These are phyloP conservation scores for Xylaria venustula DNA, from an alignment of 495 filamentous ascomycete species.

Conservation along the genomic window DNA sequence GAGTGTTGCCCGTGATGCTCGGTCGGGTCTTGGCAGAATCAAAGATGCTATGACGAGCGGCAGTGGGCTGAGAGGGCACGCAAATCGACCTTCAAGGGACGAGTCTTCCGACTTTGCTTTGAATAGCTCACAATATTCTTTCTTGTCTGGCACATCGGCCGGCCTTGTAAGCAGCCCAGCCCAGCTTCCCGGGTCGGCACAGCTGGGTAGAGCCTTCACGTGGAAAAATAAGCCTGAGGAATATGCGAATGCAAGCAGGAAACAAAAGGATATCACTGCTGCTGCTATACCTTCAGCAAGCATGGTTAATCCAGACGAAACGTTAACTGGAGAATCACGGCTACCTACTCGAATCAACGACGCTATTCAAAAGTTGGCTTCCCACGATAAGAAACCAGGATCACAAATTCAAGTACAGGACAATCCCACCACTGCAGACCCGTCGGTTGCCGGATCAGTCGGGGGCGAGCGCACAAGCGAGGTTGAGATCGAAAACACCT, in stretches of 20 bases:
- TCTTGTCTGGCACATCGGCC: constrained; percentile 36
- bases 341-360: constrained; percentile 10
- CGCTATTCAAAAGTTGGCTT: constrained; percentile 11
- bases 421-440: constrained; percentile 22
- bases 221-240: constrained; percentile 58
- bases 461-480: constrained; percentile 48
- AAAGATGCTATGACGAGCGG: constrained; percentile 72
- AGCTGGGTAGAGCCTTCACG: constrained; percentile 46
- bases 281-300: constrained; percentile 19
- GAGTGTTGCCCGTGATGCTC: constrained; percentile 79
- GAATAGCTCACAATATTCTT: constrained; percentile 35
- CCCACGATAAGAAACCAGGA: constrained; percentile 20
- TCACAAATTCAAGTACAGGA: constrained; percentile 20
- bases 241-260: constrained; percentile 43
- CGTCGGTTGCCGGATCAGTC: constrained; percentile 42
- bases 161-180: constrained; percentile 20
- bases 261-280: constrained; percentile 27
- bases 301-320: constrained; percentile 12
- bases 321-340: constrained; percentile 13
- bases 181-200: constrained; percentile 16
- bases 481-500: constrained; percentile 38
- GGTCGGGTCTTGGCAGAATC: constrained; percentile 78
- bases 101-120: constrained; percentile 34
- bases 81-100: constrained; percentile 47
- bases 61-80: constrained; percentile 46